Evolutionary conservation across 2,329 filamentous ascomycete species (phyloP), one percentile per base, ranked within the genome.

Genomic region (Ceratocystis lukuohia): DNA sequence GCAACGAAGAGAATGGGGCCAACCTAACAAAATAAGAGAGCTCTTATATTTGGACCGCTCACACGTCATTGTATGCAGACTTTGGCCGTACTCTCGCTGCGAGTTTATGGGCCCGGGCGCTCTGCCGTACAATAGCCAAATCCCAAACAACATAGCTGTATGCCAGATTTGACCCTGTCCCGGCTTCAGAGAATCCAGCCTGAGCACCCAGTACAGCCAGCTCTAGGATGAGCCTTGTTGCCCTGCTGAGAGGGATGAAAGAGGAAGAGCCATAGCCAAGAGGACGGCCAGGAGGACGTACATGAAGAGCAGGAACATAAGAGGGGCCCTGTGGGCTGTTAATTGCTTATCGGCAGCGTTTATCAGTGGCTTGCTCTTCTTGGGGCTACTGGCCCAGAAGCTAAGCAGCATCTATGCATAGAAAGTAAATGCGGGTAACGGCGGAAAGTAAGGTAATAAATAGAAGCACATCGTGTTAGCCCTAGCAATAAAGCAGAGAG

Each of bases 151-250:
- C 10, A n/a, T 30, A 59, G 28, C 53, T 15, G 53, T n/a, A 59
- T 59, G 53, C 53, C 53, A 33, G 37, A n/a, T 59, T 59, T 59
- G 53, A 30, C 25, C 33, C 53, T 33, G 53, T 33, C 33, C 25
- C 8, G 53, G 53, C 53, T 59, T 33, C 53, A 59, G 53, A n/a
- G 53, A 59, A 59, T 59, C 53, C 25, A 30, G 53, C 53, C 17
- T 59, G 53, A 8, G 28, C 25, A 12, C n/a, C 53, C 22, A 33
- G 53, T 33, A 30, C 5, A 3, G 5, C 7, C n/a, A 3, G 53
- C 25, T 17, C 22, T 20, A 20, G 22, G 25, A 20, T 33, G 25
- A 17, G 6, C 53, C 53, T 33, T 33, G 53, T 33, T 59, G 53
- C 53, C 17, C 5, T 17, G 12, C 7, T 20, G 25, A 25, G 7